Evolutionary conservation across 2,329 filamentous ascomycete species (phyloP).

Genomic region (Trichoderma oligosporum): DNA sequence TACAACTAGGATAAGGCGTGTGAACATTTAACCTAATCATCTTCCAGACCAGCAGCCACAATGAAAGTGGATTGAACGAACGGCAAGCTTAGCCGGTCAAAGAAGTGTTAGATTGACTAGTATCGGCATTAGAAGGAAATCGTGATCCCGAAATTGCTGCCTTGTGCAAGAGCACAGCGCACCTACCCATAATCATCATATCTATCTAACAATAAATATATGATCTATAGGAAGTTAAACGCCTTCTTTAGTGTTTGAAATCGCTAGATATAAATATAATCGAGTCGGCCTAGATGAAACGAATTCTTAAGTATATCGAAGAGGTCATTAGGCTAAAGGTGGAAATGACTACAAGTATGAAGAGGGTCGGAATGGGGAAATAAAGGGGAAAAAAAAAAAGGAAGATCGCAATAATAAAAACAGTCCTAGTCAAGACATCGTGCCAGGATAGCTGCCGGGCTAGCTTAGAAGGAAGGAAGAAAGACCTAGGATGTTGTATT

Average conservation of each 20-base stretch:
- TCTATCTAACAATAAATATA: background rate
- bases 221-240: background rate
- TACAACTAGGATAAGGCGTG: conserved; percentile 9
- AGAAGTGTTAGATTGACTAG: conserved; percentile 19
- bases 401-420: too few relatives aligned
- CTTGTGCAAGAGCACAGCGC: conserved; percentile 24
- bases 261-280: conserved; percentile 23
- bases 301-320: conserved; percentile 18
- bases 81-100: conserved; percentile 13
- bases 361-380: too few relatives aligned
- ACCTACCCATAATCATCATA: background rate
- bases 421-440: too few relatives aligned
- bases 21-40: conserved; percentile 6
- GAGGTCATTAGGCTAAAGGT: conserved; percentile 11
- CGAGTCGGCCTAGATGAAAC: conserved; percentile 19
- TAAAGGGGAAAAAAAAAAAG: background rate
- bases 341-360: conserved; percentile 14
- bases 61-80: conserved; percentile 19
- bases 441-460: too few relatives aligned
- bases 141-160: conserved; percentile 21
- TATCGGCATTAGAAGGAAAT: conserved; percentile 22
- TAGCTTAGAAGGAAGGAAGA: too few relatives aligned
- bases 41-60: conserved; percentile 4
- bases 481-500: too few relatives aligned
- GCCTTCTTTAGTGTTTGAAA: conserved; percentile 19